phyloP scores from a whole-genome alignment of 2,329 filamentous ascomycete genomes.

The Scedosporium apiospermum region DNA sequence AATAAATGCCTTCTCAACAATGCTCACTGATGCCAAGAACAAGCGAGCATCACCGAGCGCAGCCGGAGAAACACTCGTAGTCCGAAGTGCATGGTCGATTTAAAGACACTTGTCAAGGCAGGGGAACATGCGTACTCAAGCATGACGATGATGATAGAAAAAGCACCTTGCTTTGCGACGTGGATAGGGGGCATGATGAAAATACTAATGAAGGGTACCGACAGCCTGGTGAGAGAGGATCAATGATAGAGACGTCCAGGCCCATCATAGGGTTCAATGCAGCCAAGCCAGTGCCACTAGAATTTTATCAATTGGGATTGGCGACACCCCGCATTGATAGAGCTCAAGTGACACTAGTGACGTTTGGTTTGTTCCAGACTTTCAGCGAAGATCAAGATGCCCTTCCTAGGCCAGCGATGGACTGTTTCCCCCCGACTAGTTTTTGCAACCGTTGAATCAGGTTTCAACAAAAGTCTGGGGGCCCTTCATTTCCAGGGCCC shows the following conservation, averaged over 20 bases:
- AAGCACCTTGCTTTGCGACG: background rate
- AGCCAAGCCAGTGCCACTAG: background rate
- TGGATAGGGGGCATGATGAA: background rate
- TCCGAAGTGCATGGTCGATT: background rate
- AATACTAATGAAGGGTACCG: background rate
- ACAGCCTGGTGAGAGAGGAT: background rate
- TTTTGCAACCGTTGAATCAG: too few relatives aligned
- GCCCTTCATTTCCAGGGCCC: background rate
- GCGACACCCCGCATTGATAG: background rate
- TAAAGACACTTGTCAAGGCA: too few relatives aligned
- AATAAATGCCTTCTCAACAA: background rate
- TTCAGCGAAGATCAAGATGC: too few relatives aligned
- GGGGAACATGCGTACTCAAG: too few relatives aligned
- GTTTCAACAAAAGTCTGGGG: background rate
- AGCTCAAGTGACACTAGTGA: too few relatives aligned
- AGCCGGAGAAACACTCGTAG: constrained; percentile 1
- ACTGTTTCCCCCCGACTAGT: too few relatives aligned
- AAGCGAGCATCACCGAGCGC: background rate
- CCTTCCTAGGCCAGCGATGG: too few relatives aligned
- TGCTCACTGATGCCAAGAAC: background rate
- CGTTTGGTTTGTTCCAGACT: too few relatives aligned
- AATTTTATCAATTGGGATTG: background rate
- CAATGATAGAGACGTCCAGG: background rate
- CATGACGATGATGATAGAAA: background rate
- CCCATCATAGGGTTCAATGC: too few relatives aligned